Percentiles rank a stretch among this genome's conserved stretches.
Evolutionary conservation across 2,329 filamentous ascomycete species (phyloP).

Genomic region (Pseudogymnoascus sp.): DNA sequence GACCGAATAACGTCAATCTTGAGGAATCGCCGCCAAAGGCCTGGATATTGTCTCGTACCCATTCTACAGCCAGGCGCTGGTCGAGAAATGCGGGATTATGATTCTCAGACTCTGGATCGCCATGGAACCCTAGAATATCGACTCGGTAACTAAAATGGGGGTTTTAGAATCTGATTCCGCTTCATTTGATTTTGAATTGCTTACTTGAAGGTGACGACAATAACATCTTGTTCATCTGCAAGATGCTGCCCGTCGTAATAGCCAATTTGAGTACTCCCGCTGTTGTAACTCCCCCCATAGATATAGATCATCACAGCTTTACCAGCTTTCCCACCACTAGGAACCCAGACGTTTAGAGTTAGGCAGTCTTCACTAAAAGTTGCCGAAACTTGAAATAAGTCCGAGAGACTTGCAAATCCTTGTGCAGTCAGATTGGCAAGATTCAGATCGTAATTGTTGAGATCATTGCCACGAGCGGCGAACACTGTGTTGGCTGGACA

Average conservation of each 20-base stretch:
- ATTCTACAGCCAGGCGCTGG: slow-evolving; percentile 29
- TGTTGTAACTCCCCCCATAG: slow-evolving; percentile 34
- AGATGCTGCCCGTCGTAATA: slow-evolving; percentile 37
- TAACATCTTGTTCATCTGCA: slow-evolving; percentile 26
- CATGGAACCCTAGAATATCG: slow-evolving; percentile 30
- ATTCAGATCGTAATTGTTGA: slow-evolving; percentile 9
- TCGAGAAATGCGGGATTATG: slow-evolving; percentile 13
- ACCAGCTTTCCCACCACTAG: slow-evolving; percentile 21
- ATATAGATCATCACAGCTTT: slow-evolving; percentile 40
- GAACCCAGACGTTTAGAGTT: slow-evolving; percentile 30
- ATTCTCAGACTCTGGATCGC: slow-evolving; percentile 13
- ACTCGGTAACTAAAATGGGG: slow-evolving; percentile 20
- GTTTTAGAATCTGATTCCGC: background rate
- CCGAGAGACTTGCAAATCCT: slow-evolving; percentile 12
- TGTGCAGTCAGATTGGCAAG: slow-evolving; percentile 20
- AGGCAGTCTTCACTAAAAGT: slow-evolving; percentile 28
- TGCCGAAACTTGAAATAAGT: slow-evolving; percentile 8
- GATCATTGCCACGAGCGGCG: slow-evolving; percentile 1
- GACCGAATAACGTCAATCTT: slow-evolving; percentile 50
- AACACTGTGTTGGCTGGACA: slow-evolving; percentile 7
- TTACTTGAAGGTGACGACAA: slow-evolving; percentile 24
- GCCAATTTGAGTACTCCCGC: slow-evolving; percentile 31
- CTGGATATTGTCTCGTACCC: slow-evolving; percentile 30
- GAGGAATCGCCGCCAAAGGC: slow-evolving; percentile 29
- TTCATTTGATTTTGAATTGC: background rate